Base-by-base conservation (phyloP, 2,329 filamentous ascomycete genomes). In the Trichoderma cornu-damae region DNA sequence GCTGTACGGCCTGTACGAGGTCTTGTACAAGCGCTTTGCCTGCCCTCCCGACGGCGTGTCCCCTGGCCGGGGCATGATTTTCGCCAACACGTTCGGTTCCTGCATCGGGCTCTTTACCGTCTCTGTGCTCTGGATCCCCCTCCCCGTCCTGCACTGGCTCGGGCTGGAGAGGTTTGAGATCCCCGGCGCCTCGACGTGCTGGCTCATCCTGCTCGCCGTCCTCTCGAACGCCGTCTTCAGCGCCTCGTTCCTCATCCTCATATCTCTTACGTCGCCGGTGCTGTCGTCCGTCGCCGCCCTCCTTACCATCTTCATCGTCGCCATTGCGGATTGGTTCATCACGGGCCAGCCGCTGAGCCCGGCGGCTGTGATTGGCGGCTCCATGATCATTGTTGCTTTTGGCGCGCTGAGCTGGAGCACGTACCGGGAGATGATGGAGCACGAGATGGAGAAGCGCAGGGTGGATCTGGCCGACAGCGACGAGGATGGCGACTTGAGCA, bases 251-350 rank as follows among this genome's bases (percentile, higher is more conserved):
- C 80, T 97, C 6, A 88, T 96, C 32, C 81, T 99, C 53, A 97
- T 99, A 67, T 91, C 87, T 14, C 80, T 99, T 26, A 99, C 94
- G 0, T 93, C 88, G 16, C 94, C 94, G 0, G 94, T 99, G 2
- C 79, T 99, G 4, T 93, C 88, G 58, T 95, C 89, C 16, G 94
- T 99, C 9, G 94, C 94, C 1, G 90, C 93, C 2, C 82, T 99
- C 28, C 79, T 99, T 46, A 99, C 94, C 20, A 99, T 99, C 63
- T 97, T 99, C 78, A 84, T 97, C 60, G 94, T 99, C 6, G 94
- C 93, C 1, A 77, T 97, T 28, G 89, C 89, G 56, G 94, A 99
- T 72, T 95, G 94, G 85, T 69, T 92, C 57, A 78, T 92, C 42
- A 95, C 90, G 0, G 90, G 93, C 49, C 80, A 87, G 64, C 83